phyloP scores from a whole-genome alignment of 1,284 basidiomycete genomes.

The Leccinum ponderosum region DNA sequence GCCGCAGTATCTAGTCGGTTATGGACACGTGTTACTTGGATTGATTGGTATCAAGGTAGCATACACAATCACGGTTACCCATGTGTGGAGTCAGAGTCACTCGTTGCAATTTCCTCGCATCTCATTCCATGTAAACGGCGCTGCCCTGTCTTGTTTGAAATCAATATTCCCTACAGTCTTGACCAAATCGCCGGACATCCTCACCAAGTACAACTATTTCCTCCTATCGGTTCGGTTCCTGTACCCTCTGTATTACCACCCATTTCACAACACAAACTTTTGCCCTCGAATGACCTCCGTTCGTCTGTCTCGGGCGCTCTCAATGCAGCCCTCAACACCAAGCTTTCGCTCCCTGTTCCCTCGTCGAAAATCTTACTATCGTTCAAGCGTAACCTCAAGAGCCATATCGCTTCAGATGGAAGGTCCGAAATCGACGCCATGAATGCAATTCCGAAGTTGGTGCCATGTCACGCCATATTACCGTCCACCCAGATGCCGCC shows the following conservation, averaged over 20 bases:
- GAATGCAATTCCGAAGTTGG: neutral
- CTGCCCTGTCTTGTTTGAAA: slow-evolving; percentile 49
- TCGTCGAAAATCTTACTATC: slow-evolving; percentile 24
- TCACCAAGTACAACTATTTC: slow-evolving; percentile 20
- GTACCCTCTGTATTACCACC: slow-evolving; percentile 11
- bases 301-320: slow-evolving; percentile 43
- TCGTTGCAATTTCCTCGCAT: slow-evolving; percentile 58
- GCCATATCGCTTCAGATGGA: neutral
- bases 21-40: too few relatives aligned
- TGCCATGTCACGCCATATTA: slow-evolving; percentile 1
- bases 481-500: slow-evolving; percentile 1
- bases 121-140: slow-evolving; percentile 33
- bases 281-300: slow-evolving; percentile 30
- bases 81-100: slow-evolving; percentile 40
- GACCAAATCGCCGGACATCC: slow-evolving; percentile 38
- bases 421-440: neutral
- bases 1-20: too few relatives aligned
- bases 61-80: too few relatives aligned
- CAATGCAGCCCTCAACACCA: slow-evolving; percentile 45
- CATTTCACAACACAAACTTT: slow-evolving; percentile 23
- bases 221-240: slow-evolving; percentile 11
- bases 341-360: slow-evolving; percentile 29
- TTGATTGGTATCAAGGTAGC: too few relatives aligned
- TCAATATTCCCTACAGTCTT: slow-evolving; percentile 44
- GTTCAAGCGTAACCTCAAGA: slow-evolving; percentile 25